Evolutionary conservation across 805 yeast genomes (phyloP).

Genomic region (Teunomyces funiuensis): DNA sequence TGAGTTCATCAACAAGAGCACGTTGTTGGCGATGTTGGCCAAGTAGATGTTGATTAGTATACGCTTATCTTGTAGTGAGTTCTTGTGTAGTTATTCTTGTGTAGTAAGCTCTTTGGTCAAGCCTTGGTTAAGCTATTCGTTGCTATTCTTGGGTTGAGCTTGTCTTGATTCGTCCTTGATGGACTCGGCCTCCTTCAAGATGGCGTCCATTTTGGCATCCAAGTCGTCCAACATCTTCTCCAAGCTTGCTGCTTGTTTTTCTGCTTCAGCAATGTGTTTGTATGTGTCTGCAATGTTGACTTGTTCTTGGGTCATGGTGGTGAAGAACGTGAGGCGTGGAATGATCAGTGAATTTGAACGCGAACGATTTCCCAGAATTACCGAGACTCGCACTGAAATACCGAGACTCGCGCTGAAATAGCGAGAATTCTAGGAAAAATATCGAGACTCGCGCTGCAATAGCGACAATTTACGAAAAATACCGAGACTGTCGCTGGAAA

Average conservation of each 20-base stretch:
- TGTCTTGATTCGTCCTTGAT: constrained; percentile 12
- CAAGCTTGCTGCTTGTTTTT: constrained; percentile 56
- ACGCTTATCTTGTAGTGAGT: background rate
- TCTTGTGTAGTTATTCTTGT: no score
- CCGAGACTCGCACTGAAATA: no score
- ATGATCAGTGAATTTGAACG: background rate
- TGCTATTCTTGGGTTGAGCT: no score
- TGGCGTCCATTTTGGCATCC: constrained; percentile 62
- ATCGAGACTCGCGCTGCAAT: no score
- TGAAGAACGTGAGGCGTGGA: no score
- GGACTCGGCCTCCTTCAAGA: constrained; percentile 50
- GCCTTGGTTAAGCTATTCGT: no score
- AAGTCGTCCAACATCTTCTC: constrained; percentile 65
- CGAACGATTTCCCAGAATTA: background rate
- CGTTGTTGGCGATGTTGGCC: constrained; percentile 13
- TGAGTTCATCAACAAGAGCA: constrained; percentile 44
- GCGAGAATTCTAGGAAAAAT: no score
- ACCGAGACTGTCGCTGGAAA: no score
- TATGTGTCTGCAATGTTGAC: constrained; percentile 54
- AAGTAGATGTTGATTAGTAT: no score
- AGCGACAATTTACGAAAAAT: no score
- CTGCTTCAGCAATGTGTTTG: constrained; percentile 65
- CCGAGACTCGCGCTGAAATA: no score
- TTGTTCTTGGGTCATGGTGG: constrained; percentile 30
- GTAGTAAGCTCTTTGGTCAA: no score